A percentile compares a stretch with the other conserved stretches of the same genome.
Evolutionary conservation across 2,329 filamentous ascomycete genomes (phyloP).

Genomic region (Aspergillus novofumigatus): DNA sequence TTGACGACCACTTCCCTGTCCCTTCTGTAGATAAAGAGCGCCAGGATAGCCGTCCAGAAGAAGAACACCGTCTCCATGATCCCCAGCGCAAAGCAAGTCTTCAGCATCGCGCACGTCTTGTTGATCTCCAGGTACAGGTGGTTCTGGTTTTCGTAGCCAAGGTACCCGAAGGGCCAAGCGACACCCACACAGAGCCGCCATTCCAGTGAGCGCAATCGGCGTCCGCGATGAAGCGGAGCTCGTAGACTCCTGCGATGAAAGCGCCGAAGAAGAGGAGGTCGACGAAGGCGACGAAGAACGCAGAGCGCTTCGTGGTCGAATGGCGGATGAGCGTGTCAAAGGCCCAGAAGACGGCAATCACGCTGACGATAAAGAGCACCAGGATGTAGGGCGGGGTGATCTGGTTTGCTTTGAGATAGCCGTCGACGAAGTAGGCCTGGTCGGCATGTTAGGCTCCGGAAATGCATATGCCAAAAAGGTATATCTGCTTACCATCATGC

Average conservation of each 20-base stretch:
- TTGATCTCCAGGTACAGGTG: constrained; percentile 53
- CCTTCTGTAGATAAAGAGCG: constrained; percentile 44
- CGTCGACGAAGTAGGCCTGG: constrained; percentile 58
- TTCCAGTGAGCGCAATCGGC: constrained; percentile 65
- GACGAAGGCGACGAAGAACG: constrained; percentile 56
- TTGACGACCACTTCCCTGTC: constrained; percentile 32
- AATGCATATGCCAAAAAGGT: neutral
- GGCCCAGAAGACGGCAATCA: constrained; percentile 58
- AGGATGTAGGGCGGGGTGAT: constrained; percentile 60
- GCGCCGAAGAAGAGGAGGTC: constrained; percentile 60
- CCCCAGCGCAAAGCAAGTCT: constrained; percentile 80
- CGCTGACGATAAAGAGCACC: constrained; percentile 61
- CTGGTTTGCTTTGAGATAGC: constrained; percentile 52
- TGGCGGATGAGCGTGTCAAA: constrained; percentile 59
- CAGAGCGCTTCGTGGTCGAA: constrained; percentile 56
- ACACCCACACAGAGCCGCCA: constrained; percentile 50
- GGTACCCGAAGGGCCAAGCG: constrained; percentile 60
- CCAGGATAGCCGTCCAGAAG: constrained; percentile 69
- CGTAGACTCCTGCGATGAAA: constrained; percentile 59
- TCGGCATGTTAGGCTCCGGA: neutral
- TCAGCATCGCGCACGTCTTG: constrained; percentile 87
- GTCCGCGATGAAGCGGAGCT: constrained; percentile 53
- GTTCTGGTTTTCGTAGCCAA: constrained; percentile 45
- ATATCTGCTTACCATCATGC: constrained; percentile 50
- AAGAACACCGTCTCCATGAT: constrained; percentile 87